Evolutionary conservation across 176 grass and related monocot genomes (phyloP).

Genomic region (Paspalum vaginatum): DNA sequence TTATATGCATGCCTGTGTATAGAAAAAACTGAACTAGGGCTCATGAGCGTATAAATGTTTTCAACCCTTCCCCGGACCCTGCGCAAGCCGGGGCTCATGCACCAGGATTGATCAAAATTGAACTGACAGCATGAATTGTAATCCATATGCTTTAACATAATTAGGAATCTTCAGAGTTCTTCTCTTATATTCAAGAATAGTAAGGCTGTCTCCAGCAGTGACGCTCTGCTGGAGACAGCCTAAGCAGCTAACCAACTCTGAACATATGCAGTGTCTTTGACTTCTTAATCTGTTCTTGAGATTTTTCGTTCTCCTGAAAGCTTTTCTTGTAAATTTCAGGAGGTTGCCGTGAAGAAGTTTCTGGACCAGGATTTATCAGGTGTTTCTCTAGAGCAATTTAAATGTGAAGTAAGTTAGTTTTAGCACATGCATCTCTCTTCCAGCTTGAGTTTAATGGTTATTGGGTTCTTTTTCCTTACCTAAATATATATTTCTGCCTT

Average conservation of each 20-base stretch:
- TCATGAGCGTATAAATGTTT: not conserved
- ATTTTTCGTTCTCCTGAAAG: conserved; percentile 23
- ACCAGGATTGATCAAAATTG: not conserved
- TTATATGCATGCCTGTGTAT: not conserved
- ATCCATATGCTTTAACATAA: not conserved
- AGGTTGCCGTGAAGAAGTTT: conserved; percentile 99
- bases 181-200: not conserved
- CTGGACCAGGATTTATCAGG: conserved; percentile 96
- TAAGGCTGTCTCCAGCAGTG: no score
- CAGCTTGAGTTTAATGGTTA: conserved; percentile 26
- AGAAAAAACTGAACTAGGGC: conserved; percentile 6
- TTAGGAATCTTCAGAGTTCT: not conserved
- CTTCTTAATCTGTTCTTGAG: conserved; percentile 25
- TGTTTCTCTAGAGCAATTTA: conserved; percentile 90
- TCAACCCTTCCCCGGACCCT: no score
- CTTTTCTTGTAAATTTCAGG: conserved; percentile 55
- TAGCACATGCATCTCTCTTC: conserved; percentile 22
- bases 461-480: conserved; percentile 17
- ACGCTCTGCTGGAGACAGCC: no score
- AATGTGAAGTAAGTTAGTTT: conserved; percentile 86
- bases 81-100: no score
- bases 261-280: conserved; percentile 11
- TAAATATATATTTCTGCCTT: conserved; percentile 40
- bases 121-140: not conserved
- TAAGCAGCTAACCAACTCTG: conserved; percentile 6